Evolutionary conservation across 1,284 basidiomycete genomes (phyloP).

Genomic region (Leccinum proliferum): DNA sequence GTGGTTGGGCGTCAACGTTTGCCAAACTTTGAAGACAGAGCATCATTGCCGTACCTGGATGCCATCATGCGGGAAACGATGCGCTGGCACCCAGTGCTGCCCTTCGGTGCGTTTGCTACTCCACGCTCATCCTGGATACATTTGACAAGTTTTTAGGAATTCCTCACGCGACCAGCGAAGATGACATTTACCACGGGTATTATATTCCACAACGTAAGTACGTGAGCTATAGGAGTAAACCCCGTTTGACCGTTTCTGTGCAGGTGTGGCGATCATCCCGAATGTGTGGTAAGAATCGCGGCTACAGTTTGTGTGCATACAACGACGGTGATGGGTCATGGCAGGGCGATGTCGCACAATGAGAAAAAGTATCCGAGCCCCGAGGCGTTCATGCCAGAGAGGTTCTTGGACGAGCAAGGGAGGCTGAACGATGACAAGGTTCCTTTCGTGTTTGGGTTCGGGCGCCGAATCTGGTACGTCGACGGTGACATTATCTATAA

Average conservation of each 20-base stretch:
- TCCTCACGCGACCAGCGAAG: background rate
- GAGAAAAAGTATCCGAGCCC: background rate
- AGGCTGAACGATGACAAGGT: background rate
- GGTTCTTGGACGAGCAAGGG: background rate
- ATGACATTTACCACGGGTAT: background rate
- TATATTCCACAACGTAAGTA: background rate
- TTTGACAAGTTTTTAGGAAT: background rate
- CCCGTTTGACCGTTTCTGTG: background rate
- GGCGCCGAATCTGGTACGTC: background rate
- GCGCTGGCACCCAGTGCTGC: background rate
- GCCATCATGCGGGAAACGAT: conserved; percentile 1
- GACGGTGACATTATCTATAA: background rate
- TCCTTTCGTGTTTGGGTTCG: background rate
- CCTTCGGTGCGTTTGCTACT: background rate
- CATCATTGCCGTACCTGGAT: background rate
- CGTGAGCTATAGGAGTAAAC: background rate
- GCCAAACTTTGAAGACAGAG: background rate
- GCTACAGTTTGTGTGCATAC: background rate
- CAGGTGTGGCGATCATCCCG: background rate
- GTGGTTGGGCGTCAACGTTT: background rate
- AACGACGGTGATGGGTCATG: background rate
- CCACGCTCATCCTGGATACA: background rate
- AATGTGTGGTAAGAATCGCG: background rate
- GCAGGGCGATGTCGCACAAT: background rate
- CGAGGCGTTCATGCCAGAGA: background rate